Base-by-base conservation (phyloP, 108 stramenopile species). In the Cyclotella choctawhatcheeana region DNA sequence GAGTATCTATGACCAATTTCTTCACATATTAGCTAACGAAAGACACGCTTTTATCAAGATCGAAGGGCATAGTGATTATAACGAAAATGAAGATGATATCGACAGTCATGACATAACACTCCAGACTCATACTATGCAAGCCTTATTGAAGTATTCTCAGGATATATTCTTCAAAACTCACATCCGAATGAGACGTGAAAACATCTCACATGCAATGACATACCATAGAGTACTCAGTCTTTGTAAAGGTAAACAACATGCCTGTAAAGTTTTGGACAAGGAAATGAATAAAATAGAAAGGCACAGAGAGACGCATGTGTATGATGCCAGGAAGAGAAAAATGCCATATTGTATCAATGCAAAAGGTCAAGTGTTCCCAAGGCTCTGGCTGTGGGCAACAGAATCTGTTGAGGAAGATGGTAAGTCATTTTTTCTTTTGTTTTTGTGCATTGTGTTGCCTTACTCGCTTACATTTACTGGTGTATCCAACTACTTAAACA, bases 301-400 rank as follows among this genome's bases (percentile, higher is more conserved):
- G 47, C 60, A 62, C 31, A 16, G 3, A 21, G 10, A 29, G 1
- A 71, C 59, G 1, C 13, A 59, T n/a, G 26, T 25, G 5, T 31
- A 13, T 40, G 59, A 62, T 54, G 24, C 37, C 29, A 35, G n/a
- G 25, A 61, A 17, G 47, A 63, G 44, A 25, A 62, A 54, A 4
- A 2, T 44, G n/a, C 48, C 59, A 8, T 52, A 47, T 17, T 64
- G 33, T 47, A 63, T 71, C 22, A 52, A 50, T 27, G 26, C 35
- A 3, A 43, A 64, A 43, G 44, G 2, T 12, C 45, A 64, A 53
- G 30, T 53, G 21, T 55, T 44, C 22, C 64, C 51, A 32, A 61
- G 52, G n/a, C 47, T 65, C 12, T 65, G 61, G 71, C 29, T 64
- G 44, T 65, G 71, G 64, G 62, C 71, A 43, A 58, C 40, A 47